Evolutionary conservation across 2,329 filamentous ascomycete genomes (phyloP).

Genomic region (Arthrobotrys pseudoclavata): DNA sequence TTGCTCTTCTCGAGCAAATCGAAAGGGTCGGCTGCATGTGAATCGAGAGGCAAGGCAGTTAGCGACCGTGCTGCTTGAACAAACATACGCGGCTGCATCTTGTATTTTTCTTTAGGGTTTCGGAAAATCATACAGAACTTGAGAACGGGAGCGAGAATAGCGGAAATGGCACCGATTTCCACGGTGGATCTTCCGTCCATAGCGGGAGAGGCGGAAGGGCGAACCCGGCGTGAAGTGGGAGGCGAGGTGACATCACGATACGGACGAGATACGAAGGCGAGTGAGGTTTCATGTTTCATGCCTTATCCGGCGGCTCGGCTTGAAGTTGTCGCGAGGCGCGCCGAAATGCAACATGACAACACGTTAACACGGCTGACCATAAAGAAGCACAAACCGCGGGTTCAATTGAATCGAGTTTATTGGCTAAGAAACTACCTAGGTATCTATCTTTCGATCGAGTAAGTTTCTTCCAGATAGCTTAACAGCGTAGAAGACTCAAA

Average conservation of each 20-base stretch:
- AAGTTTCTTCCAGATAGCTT: no score
- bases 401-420: no score
- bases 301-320: slow-evolving; percentile 7
- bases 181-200: slow-evolving; percentile 27
- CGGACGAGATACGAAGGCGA: background rate
- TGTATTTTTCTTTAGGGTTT: background rate
- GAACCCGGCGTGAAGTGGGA: slow-evolving; percentile 16
- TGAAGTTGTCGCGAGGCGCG: slow-evolving; percentile 14
- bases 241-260: slow-evolving; percentile 31
- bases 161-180: slow-evolving; percentile 42
- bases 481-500: no score
- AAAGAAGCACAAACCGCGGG: no score
- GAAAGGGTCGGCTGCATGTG: slow-evolving; percentile 44
- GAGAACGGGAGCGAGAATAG: slow-evolving; percentile 43
- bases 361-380: background rate
- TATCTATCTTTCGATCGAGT: no score
- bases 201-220: background rate
- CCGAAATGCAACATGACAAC: slow-evolving; percentile 20
- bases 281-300: slow-evolving; percentile 5
- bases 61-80: slow-evolving; percentile 33
- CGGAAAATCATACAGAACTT: slow-evolving; percentile 33
- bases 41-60: slow-evolving; percentile 1
- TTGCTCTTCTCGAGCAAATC: slow-evolving; percentile 52
- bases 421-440: no score
- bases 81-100: slow-evolving; percentile 6